These are phyloP conservation scores for Teratosphaeria nubilosa DNA, from an alignment of 2,329 filamentous ascomycete genomes.

Conservation along the genomic window DNA sequence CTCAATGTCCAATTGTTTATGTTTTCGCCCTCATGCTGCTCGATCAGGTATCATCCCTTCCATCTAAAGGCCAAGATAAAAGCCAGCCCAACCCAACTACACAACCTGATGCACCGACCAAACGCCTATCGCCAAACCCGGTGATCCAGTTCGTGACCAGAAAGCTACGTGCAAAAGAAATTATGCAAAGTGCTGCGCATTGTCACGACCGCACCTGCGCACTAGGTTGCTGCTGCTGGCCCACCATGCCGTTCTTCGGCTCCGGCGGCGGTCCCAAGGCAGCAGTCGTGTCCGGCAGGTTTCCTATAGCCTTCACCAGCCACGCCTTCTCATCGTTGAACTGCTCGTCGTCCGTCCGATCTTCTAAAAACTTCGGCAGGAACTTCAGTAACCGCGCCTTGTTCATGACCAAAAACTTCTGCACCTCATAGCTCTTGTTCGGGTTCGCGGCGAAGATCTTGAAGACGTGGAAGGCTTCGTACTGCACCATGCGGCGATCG, in stretches of 20 bases:
- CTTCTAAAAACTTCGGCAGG: constrained; percentile 82
- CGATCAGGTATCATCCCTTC: not conserved
- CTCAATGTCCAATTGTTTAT: not conserved
- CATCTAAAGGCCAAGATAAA: not conserved
- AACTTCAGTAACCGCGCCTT: constrained; percentile 83
- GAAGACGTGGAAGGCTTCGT: constrained; percentile 98
- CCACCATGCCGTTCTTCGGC: not conserved
- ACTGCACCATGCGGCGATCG: constrained; percentile 97
- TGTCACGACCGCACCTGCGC: constrained; percentile 7
- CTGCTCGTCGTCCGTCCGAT: constrained; percentile 93
- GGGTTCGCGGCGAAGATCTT: constrained; percentile 99
- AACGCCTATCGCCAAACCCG: not conserved
- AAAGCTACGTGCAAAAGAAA: not conserved
- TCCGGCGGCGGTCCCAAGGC: constrained; percentile 9
- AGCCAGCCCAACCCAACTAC: not conserved
- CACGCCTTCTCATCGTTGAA: constrained; percentile 98
- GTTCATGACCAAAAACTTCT: constrained; percentile 94
- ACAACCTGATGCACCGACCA: not conserved
- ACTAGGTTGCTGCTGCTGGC: constrained; percentile 5
- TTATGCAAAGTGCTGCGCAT: not conserved
- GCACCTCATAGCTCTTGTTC: constrained; percentile 92
- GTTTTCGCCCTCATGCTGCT: not conserved
- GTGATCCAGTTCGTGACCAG: not conserved
- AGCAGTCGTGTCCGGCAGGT: constrained; percentile 24
- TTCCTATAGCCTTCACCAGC: constrained; percentile 77